Evolutionary conservation across 148 eudicot species (phyloP), one percentile per base, ranked within the genome.

Genomic region (Bassia scoparia): DNA sequence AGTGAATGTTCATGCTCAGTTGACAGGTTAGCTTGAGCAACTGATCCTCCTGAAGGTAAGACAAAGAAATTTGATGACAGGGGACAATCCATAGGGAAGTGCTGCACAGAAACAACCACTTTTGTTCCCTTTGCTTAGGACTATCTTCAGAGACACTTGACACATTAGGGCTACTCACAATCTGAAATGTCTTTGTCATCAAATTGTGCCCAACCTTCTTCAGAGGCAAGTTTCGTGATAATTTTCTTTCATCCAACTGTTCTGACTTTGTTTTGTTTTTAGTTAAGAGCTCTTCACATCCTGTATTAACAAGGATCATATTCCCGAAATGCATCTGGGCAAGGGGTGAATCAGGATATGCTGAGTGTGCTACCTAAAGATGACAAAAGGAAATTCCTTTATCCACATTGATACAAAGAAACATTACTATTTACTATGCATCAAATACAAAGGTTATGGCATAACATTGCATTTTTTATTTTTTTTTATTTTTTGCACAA

Each of bases 241-340:
- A 21, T 1, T 76, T 71, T 23, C 56, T 78, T 56, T 70, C 75
- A 66, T 66, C 76, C 11, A 75, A 35, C 62, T 49, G 69, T 58
- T 54, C 73, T 43, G 68, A 30, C 48, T 73, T 83, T 76, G 35
- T 76, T 59, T 76, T 79, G 12, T 23, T 55, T 78, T 79, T 89
- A 81, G 80, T 89, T 49, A 69, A 72, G 31, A 88, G 87, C 84
- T 95, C 99, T 76, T 90, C 96, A 73, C 87, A 82, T 95, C 97
- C 87, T 90, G 99, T 53, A 86, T 77, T 64, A 95, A 88, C 82
- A 95, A 90, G 72, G 92, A 85, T 88, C 89, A 83, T 95, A 95
- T 82, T 95, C 99, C 53, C 50, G 92, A 82, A 70, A 95, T 69
- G 99, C 99, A 81, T 91, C 99, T 52, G 97, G 99, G 59, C 99